phyloP scores from a whole-genome alignment of 2,329 filamentous ascomycete genomes.

The Penicillium capsulatum region DNA sequence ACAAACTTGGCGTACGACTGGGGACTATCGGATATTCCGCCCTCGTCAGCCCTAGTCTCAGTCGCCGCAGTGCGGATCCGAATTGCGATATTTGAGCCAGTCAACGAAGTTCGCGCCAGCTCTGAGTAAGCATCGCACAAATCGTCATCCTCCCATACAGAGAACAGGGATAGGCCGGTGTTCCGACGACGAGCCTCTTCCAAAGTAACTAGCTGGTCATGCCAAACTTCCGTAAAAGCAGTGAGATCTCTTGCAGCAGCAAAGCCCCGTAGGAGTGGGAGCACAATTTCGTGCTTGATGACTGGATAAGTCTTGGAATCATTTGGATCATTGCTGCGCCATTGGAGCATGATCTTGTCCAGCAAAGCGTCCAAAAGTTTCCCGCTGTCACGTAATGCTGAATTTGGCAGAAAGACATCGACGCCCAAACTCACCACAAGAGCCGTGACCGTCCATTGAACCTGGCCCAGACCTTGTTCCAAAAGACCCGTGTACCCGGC shows the following conservation, averaged over 20 bases:
- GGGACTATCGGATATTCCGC: constrained; percentile 24
- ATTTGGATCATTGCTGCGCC: constrained; percentile 20
- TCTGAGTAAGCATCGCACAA: constrained; percentile 36
- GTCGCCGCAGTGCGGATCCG: constrained; percentile 31
- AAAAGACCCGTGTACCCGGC: constrained; percentile 40
- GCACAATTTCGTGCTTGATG: constrained; percentile 38
- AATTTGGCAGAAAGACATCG: constrained; percentile 44
- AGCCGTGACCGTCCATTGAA: constrained; percentile 42
- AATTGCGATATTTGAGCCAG: constrained; percentile 24
- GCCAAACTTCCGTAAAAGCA: constrained; percentile 41
- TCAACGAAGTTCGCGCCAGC: constrained; percentile 31
- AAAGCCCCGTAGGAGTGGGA: constrained; percentile 41
- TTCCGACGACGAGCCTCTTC: constrained; percentile 31
- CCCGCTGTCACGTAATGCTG: constrained; percentile 36
- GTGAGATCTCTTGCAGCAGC: constrained; percentile 39
- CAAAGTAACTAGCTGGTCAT: constrained; percentile 35
- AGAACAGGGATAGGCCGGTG: constrained; percentile 23
- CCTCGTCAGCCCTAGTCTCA: constrained; percentile 27
- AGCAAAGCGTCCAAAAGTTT: constrained; percentile 37
- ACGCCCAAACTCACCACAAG: constrained; percentile 41
- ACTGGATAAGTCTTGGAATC: constrained; percentile 31
- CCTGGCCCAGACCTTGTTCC: constrained; percentile 28
- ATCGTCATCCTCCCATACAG: constrained; percentile 47
- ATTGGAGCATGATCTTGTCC: constrained; percentile 33
- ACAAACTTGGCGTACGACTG: constrained; percentile 35